Base-by-base conservation (phyloP, 1,284 basidiomycete genomes). In the Leccinum solheimii region DNA sequence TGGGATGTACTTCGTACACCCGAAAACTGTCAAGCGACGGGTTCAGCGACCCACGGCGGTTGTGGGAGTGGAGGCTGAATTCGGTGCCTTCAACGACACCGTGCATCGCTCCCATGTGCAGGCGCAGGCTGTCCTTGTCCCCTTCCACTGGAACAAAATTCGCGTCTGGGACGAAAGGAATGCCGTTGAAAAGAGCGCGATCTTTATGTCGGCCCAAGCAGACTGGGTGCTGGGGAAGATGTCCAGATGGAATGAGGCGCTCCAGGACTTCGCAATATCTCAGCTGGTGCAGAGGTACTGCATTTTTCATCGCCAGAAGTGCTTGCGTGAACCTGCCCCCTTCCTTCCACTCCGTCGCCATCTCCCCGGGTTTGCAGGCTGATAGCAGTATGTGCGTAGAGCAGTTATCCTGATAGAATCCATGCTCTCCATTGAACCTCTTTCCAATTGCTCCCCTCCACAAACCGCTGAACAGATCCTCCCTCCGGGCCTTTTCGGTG, bases 1-100 rank as follows among this genome's bases (percentile, higher is more conserved):
- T 85, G 3, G 85, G 76, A 57, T 83, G 77, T 3, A 86, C 81
- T 60, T 83, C 81, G 43, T 77, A 76, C 16, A 82, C 83, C 23
- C 80, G 73, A 23, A 81, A 79, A 40, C 69, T 79, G 23, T 81
- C 83, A 21, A 87, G 72, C n/a, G 77, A 63, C 1, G 83, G 81
- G 64, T 88, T 88, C 51, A 77, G 69, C 4, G 86, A 87, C 26
- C 81, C 81, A 21, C 75, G 75, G 62, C 77, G 78, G 69, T 88
- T 87, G 70, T 87, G 85, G 21, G 78, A 72, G 68, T 88, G 85
- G 27, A 89, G 60, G 40, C 79, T 81, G 62, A 89, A 81, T 64
- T 86, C 82, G 5, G 81, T 84, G 55, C 86, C 87, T 61, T 82
- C 79, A 16, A 81, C 79, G 23, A 89, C 75, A 0, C 87, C 86